Conservation (phyloP, 495 filamentous ascomycete species). For the Penicillium psychrofluorescens region DNA sequence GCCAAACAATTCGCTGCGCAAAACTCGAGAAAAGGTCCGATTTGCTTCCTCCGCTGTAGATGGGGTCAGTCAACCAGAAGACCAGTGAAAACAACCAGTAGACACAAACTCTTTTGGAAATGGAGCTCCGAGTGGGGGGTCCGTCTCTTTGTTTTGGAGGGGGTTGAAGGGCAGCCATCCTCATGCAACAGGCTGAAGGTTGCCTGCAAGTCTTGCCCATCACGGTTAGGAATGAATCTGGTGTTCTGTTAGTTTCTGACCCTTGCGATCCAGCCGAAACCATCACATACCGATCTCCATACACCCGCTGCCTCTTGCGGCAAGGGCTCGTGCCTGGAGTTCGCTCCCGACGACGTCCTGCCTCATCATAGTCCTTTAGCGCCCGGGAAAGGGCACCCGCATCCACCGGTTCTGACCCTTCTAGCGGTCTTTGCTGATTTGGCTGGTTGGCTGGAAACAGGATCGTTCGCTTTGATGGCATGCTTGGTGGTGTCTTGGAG, state of each 20-base stretch:
- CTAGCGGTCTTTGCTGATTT: conserved; percentile 18
- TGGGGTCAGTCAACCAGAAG: conserved; percentile 29
- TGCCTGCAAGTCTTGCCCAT: conserved; percentile 86
- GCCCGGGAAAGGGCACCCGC: conserved; percentile 54
- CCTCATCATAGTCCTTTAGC: conserved; percentile 56
- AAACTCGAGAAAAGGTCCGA: conserved; percentile 76
- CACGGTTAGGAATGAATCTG: conserved; percentile 92
- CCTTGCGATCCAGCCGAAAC: neutral
- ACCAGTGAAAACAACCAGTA: neutral
- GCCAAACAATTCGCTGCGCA: conserved; percentile 88
- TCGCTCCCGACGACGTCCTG: conserved; percentile 54
- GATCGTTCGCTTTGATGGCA: conserved; percentile 33
- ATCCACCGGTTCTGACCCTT: conserved; percentile 52
- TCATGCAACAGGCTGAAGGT: conserved; percentile 87
- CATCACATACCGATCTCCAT: conserved; percentile 64
- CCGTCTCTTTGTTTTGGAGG: conserved; percentile 75
- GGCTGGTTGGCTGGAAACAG: conserved; percentile 29
- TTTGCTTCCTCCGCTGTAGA: conserved; percentile 88
- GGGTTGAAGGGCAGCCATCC: conserved; percentile 85
- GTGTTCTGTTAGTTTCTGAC: conserved; percentile 1
- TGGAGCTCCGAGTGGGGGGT: conserved; percentile 84
- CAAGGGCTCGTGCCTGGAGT: conserved; percentile 73
- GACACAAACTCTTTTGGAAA: conserved; percentile 77
- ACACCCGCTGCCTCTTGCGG: conserved; percentile 79
- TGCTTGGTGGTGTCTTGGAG: conserved; percentile 38